Conservation (phyloP, 257 asterid genomes). For the Haberlea rhodopensis region DNA sequence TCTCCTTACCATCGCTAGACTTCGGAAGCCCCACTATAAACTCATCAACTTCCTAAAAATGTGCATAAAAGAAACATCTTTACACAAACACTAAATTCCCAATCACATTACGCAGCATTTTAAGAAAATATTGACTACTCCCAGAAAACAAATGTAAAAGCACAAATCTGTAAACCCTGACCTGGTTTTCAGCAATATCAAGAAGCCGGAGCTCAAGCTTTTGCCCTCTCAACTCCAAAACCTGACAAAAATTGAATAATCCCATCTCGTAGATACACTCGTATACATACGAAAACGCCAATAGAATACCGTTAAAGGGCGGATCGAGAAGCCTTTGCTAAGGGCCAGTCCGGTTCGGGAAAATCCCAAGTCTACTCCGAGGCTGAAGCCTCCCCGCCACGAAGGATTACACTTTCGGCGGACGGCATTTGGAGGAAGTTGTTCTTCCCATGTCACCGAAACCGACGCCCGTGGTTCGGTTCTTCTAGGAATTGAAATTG, state of each 20-base stretch:
- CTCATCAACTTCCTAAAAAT: constrained; percentile 83
- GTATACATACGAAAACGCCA: constrained; percentile 20
- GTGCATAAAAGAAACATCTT: constrained; percentile 11
- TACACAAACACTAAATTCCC: background rate
- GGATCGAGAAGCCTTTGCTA: constrained; percentile 80
- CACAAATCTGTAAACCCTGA: constrained; percentile 11
- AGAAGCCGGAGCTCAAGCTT: constrained; percentile 72
- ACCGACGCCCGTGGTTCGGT: constrained; percentile 17
- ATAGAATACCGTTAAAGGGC: constrained; percentile 63
- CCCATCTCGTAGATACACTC: constrained; percentile 17
- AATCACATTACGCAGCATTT: background rate
- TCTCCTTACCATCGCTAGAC: constrained; percentile 73
- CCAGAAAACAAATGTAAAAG: background rate
- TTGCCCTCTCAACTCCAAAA: constrained; percentile 80
- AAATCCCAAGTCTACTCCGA: constrained; percentile 80
- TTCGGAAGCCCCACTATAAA: constrained; percentile 84
- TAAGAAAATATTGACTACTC: background rate
- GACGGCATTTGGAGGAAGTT: constrained; percentile 67
- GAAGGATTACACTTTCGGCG: constrained; percentile 56
- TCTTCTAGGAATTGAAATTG: constrained; percentile 17
- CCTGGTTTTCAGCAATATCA: constrained; percentile 77
- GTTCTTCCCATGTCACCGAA: constrained; percentile 45
- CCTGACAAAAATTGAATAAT: constrained; percentile 37
- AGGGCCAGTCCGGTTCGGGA: constrained; percentile 85
- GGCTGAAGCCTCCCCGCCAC: constrained; percentile 92